phyloP scores from a whole-genome alignment of 169 alveolate species.

The Perkinsus olseni region DNA sequence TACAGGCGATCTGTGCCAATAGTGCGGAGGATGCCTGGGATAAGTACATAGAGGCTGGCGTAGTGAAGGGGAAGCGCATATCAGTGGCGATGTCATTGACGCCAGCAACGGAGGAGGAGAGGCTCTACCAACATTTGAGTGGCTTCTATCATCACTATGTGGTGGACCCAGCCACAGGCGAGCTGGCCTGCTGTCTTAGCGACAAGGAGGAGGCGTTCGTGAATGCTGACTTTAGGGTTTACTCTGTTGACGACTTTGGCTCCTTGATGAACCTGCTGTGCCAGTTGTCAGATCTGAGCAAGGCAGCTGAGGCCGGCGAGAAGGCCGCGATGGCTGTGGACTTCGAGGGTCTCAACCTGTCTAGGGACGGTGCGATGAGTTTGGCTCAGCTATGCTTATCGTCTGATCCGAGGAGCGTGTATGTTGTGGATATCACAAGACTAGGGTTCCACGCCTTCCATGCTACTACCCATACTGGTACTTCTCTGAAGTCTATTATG shows the following conservation, averaged over 20 bases:
- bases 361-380: background rate
- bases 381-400: background rate
- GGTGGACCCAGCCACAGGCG: background rate
- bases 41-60: background rate
- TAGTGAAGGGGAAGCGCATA: background rate
- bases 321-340: constrained; percentile 5
- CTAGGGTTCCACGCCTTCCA: background rate
- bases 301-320: background rate
- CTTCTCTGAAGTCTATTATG: background rate
- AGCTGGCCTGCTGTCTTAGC: background rate
- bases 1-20: background rate
- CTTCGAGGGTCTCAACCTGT: background rate
- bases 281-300: background rate
- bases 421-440: background rate
- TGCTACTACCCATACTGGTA: background rate
- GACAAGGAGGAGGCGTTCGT: background rate
- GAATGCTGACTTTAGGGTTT: background rate
- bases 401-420: background rate
- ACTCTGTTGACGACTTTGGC: background rate
- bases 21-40: background rate
- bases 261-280: background rate
- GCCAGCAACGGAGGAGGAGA: background rate
- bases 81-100: background rate
- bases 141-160: background rate
- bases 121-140: background rate